phyloP scores from a whole-genome alignment of 2,329 filamentous ascomycete genomes.

The Fusarium hostae region DNA sequence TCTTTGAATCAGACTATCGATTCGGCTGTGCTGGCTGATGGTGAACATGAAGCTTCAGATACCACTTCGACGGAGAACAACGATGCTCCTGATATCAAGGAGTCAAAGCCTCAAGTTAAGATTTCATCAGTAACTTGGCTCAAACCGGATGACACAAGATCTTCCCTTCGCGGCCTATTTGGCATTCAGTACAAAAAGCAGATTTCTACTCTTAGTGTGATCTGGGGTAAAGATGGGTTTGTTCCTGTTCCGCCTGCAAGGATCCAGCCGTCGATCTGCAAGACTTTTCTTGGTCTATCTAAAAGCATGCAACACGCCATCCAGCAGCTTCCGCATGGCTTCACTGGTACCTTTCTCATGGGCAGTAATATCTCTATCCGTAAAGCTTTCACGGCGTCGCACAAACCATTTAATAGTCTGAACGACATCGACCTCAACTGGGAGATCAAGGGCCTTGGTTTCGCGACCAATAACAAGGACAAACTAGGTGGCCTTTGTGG shows the following conservation, averaged over 20 bases:
- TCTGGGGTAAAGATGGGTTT: not conserved
- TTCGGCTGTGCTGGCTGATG: no score
- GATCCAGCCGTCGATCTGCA: not conserved
- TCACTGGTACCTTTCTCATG: not conserved
- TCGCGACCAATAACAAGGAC: not conserved
- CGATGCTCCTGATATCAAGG: no score
- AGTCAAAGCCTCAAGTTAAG: not conserved
- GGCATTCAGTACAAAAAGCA: not conserved
- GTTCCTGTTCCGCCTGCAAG: not conserved
- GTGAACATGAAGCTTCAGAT: not conserved
- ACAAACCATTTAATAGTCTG: not conserved
- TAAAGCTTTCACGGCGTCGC: no score
- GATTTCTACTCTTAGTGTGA: not conserved
- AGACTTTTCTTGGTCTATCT: not conserved
- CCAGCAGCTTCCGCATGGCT: no score
- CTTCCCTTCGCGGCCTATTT: not conserved
- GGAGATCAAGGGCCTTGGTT: not conserved
- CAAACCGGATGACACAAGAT: not conserved
- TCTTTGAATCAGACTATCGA: not conserved
- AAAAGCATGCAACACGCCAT: no score
- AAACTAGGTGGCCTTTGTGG: not conserved
- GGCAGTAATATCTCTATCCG: not conserved
- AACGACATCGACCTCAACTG: not conserved
- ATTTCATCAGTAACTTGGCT: not conserved
- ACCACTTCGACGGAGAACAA: not conserved